Base-by-base conservation (phyloP, 2,329 filamentous ascomycete species). In the Bertia moriformis region DNA sequence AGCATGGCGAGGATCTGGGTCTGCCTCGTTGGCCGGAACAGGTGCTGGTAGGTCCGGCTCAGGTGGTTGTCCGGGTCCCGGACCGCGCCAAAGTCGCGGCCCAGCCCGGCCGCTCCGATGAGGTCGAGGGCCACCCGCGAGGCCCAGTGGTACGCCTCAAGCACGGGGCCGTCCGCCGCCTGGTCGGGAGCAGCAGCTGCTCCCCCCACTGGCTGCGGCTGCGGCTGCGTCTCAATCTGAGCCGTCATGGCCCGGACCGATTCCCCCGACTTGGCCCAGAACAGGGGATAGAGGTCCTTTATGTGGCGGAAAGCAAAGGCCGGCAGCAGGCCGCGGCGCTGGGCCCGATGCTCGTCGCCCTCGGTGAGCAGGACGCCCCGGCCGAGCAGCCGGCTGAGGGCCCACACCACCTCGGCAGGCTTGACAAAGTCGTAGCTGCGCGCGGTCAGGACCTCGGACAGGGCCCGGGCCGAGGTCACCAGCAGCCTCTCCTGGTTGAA, bases 401-500 rank as follows among this genome's bases (percentile, higher is more conserved):
- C 22, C 7, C 7, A n/a, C 22, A 7, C 7, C 7, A 27, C 7
- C 22, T 27, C n/a, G 22, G 7, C 7, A 10, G 22, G 22, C 22
- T 27, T 27, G n/a, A 7, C 7, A n/a, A 27, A 27, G n/a, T 27
- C 22, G n/a, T 27, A 27, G n/a, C n/a, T 27, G 7, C n/a, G 7
- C 22, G 7, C 7, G 7, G n/a, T n/a, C n/a, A 27, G n/a, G n/a
- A 27, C 22, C n/a, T 27, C 22, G n/a, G 22, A 27, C 7, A 27
- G 22, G 22, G 22, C 22, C n/a, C n/a, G 7, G 22, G 22, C 7
- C 7, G 7, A 10, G 7, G 41, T 45, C 18, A 45, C 39, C 2
- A 66, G 38, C 2, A 69, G 41, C 18, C 62, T 55, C 43, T 69
- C 65, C 4, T 52, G 37, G 41, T 69, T 69, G 19, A 60, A 58